Conservation (phyloP, 208 protist species). For the Acanthamoeba culbertsoni region DNA sequence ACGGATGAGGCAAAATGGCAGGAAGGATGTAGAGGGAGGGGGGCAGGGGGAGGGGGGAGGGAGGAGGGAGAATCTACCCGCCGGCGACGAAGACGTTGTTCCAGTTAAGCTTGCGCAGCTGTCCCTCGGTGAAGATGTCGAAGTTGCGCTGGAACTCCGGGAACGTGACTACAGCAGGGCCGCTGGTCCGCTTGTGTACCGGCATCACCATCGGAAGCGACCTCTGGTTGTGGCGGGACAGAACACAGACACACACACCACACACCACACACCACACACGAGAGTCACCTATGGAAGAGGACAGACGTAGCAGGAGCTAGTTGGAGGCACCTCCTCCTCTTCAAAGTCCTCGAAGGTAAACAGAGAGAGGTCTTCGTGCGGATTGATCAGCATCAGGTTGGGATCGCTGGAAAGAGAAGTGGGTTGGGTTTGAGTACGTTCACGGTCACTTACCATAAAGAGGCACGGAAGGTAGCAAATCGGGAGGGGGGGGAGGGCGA, state of each 20-base stretch:
- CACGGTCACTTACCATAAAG: neutral
- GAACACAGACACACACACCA: neutral
- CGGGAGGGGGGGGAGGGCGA: too few relatives aligned
- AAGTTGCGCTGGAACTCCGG: neutral
- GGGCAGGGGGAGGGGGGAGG: neutral
- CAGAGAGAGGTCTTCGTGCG: neutral
- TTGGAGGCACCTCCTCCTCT: neutral
- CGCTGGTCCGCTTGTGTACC: neutral
- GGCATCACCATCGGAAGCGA: neutral
- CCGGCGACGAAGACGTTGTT: slow-evolving; percentile 14
- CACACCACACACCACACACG: too few relatives aligned
- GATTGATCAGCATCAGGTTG: neutral
- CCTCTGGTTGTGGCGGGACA: neutral
- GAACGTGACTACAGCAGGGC: neutral
- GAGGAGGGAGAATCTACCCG: neutral
- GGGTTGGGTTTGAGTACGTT: neutral
- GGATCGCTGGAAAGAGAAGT: neutral
- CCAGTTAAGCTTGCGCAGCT: slow-evolving; percentile 36
- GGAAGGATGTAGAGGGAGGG: neutral
- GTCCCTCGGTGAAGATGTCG: neutral
- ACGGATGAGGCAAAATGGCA: neutral
- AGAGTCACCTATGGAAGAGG: too few relatives aligned
- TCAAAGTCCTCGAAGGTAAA: neutral
- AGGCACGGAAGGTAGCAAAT: neutral
- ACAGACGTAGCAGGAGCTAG: too few relatives aligned